These are phyloP conservation scores for Fragilariopsis cylindrus DNA, from an alignment of 108 stramenopile genomes.

Conservation along the genomic window DNA sequence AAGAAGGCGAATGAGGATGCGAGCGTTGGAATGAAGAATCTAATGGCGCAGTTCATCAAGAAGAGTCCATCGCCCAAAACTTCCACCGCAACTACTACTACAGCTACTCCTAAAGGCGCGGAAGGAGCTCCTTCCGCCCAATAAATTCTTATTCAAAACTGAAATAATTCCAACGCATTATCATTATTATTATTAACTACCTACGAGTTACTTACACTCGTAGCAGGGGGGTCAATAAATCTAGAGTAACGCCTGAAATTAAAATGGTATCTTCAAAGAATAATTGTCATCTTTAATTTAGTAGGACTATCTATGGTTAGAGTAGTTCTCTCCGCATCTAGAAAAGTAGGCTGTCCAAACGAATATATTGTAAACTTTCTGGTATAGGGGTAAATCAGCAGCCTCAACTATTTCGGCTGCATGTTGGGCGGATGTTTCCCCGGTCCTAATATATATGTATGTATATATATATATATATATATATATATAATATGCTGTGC, in stretches of 20 bases:
- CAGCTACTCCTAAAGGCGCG: not conserved
- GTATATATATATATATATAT: no score
- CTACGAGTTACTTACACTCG: no score
- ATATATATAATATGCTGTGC: no score
- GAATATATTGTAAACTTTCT: no score
- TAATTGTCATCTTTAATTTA: no score
- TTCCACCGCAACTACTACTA: not conserved
- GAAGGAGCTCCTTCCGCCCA: not conserved
- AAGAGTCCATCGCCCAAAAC: not conserved
- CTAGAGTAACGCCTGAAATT: no score
- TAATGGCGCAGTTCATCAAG: constrained; percentile 17
- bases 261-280: no score
- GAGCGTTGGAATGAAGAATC: constrained; percentile 10
- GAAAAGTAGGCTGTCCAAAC: no score
- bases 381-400: constrained; percentile 44
- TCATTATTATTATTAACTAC: not conserved
- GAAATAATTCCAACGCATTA: not conserved
- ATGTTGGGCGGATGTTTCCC: constrained; percentile 40
- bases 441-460: constrained; percentile 22
- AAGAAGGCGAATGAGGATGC: constrained; percentile 6
- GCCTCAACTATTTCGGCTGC: constrained; percentile 65
- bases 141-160: not conserved
- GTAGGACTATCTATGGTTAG: no score
- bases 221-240: no score
- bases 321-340: no score